Base-by-base conservation (phyloP, 495 filamentous ascomycete genomes). In the Paragyromitra xinjiangensis region DNA sequence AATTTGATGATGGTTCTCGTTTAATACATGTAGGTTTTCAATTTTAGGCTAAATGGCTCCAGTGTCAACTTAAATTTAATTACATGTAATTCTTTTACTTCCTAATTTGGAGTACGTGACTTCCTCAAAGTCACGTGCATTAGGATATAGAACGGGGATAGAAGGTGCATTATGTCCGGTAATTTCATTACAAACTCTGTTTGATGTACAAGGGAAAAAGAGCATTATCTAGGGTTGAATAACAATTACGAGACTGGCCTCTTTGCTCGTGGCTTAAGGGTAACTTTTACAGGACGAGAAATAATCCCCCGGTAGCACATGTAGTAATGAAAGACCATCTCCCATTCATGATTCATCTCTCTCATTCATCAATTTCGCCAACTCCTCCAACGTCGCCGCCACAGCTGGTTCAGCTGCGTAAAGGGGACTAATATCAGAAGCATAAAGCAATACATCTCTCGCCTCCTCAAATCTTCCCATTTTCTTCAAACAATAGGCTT, bases 401-500 rank as follows among this genome's bases (percentile, higher is more conserved):
- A 26, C 39, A 44, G 9, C 19, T n/a, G 11, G 6, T 24, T 69
- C 6, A n/a, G 50, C 2, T 6, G 65, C 42, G 24, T 37, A 24
- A 1, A 29, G 24, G 39, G 19, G 6, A 6, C 90, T 91, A 82
- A 94, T 87, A 86, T 96, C 93, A 74, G 96, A 81, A 29, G 88
- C 92, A 80, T 87, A 84, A 26, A 84, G 84, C 48, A 97, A 86
- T 87, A 92, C 93, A 66, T 87, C 87, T 82, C 84, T 86, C 12
- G 93, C 92, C 87, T 97, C 95, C 64, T 91, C 89, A 83, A 91
- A 86, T 83, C 93, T 83, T 7, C 90, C 90, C 94, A 97, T 97
- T 89, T 97, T 94, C 51, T 89, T 81, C 82, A 97, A 85, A 84
- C 90, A 93, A 84, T 87, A 88, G 3, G 90, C 94, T 67, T 91